Evolutionary conservation across 2,329 filamentous ascomycete genomes (phyloP).

Genomic region (Calycina herbarum): DNA sequence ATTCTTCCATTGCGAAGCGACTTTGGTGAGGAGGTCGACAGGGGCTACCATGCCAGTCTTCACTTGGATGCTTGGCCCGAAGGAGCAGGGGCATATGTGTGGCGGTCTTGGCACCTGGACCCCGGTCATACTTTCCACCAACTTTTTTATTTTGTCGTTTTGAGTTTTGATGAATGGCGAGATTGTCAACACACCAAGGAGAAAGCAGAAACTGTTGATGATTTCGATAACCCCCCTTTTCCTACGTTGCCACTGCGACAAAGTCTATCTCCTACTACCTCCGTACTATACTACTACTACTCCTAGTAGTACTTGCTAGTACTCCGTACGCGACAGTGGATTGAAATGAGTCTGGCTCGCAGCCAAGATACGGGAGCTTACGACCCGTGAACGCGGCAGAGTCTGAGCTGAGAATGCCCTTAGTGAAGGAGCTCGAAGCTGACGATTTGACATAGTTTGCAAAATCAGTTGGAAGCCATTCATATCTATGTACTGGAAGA

Average conservation of each 20-base stretch:
- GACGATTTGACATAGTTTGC: too few species aligned
- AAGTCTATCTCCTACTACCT: neutral
- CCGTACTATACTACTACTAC: neutral
- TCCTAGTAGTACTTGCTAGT: too few species aligned
- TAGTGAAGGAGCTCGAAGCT: too few species aligned
- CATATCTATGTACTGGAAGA: neutral
- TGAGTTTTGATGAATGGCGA: constrained; percentile 5
- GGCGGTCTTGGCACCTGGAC: neutral
- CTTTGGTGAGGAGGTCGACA: neutral
- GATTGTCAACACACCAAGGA: neutral
- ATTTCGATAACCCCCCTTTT: neutral
- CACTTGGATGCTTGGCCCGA: neutral
- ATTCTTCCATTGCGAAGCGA: constrained; percentile 3
- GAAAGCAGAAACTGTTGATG: neutral
- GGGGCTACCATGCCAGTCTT: neutral
- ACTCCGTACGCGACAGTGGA: too few species aligned
- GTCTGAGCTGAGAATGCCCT: too few species aligned
- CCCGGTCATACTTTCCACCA: neutral
- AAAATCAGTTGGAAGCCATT: neutral
- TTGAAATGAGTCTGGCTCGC: too few species aligned
- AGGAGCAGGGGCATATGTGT: neutral
- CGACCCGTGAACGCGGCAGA: too few species aligned
- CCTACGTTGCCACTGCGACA: neutral
- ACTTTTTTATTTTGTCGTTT: constrained; percentile 10
- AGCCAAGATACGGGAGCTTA: too few species aligned